Base-by-base conservation (phyloP, 2,329 filamentous ascomycete species). In the Penicillium digitatum region DNA sequence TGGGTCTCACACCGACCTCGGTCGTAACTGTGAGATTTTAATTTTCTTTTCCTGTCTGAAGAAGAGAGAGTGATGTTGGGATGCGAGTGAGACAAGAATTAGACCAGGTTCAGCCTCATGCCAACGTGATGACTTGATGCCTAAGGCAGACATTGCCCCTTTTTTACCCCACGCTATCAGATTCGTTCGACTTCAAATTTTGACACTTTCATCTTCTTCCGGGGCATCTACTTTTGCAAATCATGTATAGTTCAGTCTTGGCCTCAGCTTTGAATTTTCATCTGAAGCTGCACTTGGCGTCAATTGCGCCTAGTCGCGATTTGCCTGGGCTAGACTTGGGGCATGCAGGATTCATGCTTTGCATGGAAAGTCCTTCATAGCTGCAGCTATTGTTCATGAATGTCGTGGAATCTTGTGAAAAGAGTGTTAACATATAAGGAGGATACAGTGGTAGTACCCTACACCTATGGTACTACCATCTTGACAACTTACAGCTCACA, bases 1-100 rank as follows among this genome's bases (percentile, higher is more conserved):
- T 55, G 48, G 53, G 51, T 39, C 48, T 50, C 44, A 46, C 49
- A 55, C 48, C 40, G 46, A 52, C 48, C n/a, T 55, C 34, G 46
- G 40, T 52, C 9, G 31, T 27, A n/a, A 40, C 16, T 53, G n/a
- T 54, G 22, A 20, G n/a, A 20, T n/a, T 24, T 37, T 35, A 29
- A 7, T 20, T 40, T 27, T 22, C 6, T 35, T 16, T 27, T 32
- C 4, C 6, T 38, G 18, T 52, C 5, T 40, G 26, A 10, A 9
- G 12, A 38, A 3, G 16, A 9, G 8, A 38, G 3, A 31, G 12
- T 29, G 10, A n/a, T 38, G 14, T 53, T n/a, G 31, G 12, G 5
- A 44, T 39, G 20, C 26, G 18, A 11, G 16, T 32, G 29, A 26
- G 29, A 16, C 18, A 37, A 27, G 40, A 39, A 45, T 20, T 26